Conservation (phyloP, 1,139 yeast species). For the Blastobotrys illinoisensis region DNA sequence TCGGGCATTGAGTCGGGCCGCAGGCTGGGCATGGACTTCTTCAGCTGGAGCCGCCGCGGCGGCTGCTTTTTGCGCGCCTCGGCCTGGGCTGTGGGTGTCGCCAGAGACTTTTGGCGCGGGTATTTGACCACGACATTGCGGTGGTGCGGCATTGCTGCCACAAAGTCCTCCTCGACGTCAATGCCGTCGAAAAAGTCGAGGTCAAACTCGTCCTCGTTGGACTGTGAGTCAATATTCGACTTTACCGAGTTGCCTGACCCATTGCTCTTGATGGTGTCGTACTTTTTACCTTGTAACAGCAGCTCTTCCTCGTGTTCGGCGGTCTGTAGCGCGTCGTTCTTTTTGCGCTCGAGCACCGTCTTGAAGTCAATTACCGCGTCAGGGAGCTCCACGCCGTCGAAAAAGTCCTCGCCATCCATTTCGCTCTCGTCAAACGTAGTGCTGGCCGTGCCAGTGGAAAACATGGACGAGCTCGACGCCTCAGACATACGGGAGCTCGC, state of each 20-base stretch:
- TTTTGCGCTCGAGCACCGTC: slow-evolving; percentile 11
- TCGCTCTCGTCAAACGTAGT: slow-evolving; percentile 17
- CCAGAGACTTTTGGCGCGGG: neutral
- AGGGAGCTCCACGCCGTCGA: slow-evolving; percentile 14
- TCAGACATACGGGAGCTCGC: slow-evolving; percentile 20
- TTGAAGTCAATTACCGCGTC: slow-evolving; percentile 11
- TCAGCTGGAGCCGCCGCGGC: slow-evolving; percentile 1
- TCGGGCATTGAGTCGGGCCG: neutral
- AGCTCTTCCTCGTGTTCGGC: slow-evolving; percentile 18
- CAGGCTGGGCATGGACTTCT: slow-evolving; percentile 7
- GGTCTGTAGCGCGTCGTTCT: slow-evolving; percentile 13
- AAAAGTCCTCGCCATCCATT: slow-evolving; percentile 17
- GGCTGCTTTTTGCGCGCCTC: slow-evolving; percentile 3
- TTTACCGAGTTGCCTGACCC: slow-evolving; percentile 16
- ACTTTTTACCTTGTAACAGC: slow-evolving; percentile 15
- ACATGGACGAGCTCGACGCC: slow-evolving; percentile 12
- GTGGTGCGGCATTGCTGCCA: slow-evolving; percentile 2
- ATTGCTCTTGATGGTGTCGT: slow-evolving; percentile 19
- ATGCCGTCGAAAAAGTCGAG: slow-evolving; percentile 15
- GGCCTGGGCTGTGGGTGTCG: neutral
- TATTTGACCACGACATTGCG: slow-evolving; percentile 3
- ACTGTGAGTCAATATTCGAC: slow-evolving; percentile 13
- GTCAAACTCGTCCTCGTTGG: slow-evolving; percentile 21
- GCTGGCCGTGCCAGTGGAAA: slow-evolving; percentile 7
- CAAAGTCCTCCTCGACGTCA: slow-evolving; percentile 11